A percentile compares a stretch with the other conserved stretches of the same genome.
These are phyloP conservation scores for Monosporascus ibericus DNA, from an alignment of 2,329 filamentous ascomycete species.

Conservation along the genomic window DNA sequence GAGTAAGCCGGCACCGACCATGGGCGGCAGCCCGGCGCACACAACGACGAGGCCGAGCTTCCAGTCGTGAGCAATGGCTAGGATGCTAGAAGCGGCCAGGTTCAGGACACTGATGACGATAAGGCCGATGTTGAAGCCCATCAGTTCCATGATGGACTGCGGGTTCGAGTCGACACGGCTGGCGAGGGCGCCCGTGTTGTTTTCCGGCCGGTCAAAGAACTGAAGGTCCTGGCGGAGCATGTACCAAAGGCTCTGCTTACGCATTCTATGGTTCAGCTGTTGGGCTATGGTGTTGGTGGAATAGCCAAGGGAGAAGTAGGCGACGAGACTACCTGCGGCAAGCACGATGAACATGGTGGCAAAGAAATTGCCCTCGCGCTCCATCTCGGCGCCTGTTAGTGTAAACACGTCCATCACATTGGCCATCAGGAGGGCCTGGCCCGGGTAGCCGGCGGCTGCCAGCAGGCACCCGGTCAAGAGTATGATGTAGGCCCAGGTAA, in stretches of 20 bases:
- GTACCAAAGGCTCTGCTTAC: conserved; percentile 21
- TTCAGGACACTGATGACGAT: conserved; percentile 36
- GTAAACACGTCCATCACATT: conserved; percentile 17
- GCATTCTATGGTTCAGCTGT: conserved; percentile 28
- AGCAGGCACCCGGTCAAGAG: neutral
- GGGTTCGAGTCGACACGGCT: conserved; percentile 25
- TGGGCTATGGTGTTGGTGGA: conserved; percentile 21
- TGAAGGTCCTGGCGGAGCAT: conserved; percentile 35
- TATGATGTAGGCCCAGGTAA: conserved; percentile 3
- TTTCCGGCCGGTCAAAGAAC: conserved; percentile 28
- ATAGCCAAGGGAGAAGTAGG: conserved; percentile 30
- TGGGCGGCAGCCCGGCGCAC: conserved; percentile 33
- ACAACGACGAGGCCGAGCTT: conserved; percentile 38
- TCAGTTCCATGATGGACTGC: conserved; percentile 38
- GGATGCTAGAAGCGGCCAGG: conserved; percentile 30
- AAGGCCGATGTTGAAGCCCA: conserved; percentile 35
- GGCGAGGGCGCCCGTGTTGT: conserved; percentile 27
- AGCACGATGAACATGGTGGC: conserved; percentile 34
- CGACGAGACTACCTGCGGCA: conserved; percentile 28
- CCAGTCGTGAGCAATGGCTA: conserved; percentile 37
- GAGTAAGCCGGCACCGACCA: conserved; percentile 34
- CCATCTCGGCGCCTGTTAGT: conserved; percentile 15
- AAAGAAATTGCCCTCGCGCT: conserved; percentile 32
- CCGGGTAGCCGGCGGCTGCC: conserved; percentile 24
- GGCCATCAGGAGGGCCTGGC: conserved; percentile 26